Evolutionary conservation across 2,329 filamentous ascomycete species (phyloP), one percentile per base, ranked within the genome.

Genomic region (Teratosphaeria gauchensis): DNA sequence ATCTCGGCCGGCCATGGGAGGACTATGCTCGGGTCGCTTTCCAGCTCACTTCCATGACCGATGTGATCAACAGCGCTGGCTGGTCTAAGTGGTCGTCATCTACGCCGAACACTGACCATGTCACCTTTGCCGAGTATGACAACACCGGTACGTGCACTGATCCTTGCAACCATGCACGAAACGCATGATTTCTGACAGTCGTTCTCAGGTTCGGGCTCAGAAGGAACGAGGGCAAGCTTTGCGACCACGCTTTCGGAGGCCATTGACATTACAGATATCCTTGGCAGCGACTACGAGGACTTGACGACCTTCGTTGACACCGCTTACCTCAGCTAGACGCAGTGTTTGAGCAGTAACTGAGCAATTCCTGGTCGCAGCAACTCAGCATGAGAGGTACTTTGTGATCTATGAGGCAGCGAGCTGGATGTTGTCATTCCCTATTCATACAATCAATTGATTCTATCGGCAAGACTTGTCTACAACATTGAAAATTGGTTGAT

Each of bases 61-160:
- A 73, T 28, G 81, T 86, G 21, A 78, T 88, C 65, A 85, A 86
- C 64, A 60, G 75, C 1, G 78, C 78, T 0, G 85, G 84, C 0
- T 87, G 85, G 84, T 69, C 65, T 1, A 66, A 74, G 31, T 87
- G 84, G 84, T 77, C 77, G 59, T 72, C 64, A 1, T 74, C 73
- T 2, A 73, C 78, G 51, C 67, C 75, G n/a, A 75, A 77, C 38
- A 84, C 81, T 1, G 75, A 74, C 35, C 72, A 81, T 51, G 80
- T 86, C 1, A 70, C 74, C 30, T 86, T 82, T 62, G 51, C 42
- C 5, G 85, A 87, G 74, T 86, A 80, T 66, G 71, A 64, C 21
- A 87, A 87, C 70, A 77, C 77, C 1, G 85, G 85, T 28, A 28
- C 24, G 24, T 28, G 24, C 24, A 28, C 4, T 28, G 24, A 28